Percentiles rank a stretch among this genome's conserved stretches.
phyloP scores from a whole-genome alignment of 2,329 filamentous ascomycete species.

The Beauveria medogensis region DNA sequence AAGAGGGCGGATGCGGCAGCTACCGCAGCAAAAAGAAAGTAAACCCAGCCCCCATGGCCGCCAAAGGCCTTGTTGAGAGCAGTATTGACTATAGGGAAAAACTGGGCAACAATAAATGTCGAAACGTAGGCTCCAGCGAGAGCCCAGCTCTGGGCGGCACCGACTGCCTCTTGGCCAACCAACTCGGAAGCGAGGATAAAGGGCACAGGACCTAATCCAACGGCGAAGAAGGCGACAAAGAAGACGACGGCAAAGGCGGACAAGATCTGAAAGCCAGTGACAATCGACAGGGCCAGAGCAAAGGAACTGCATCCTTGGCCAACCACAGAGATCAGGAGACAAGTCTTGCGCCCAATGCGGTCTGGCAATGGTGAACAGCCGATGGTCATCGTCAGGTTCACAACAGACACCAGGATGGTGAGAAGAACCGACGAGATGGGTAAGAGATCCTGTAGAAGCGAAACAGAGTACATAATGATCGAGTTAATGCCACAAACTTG shows the following conservation, averaged over 20 bases:
- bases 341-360: conserved; percentile 77
- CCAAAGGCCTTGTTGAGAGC: conserved; percentile 56
- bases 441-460: conserved; percentile 72
- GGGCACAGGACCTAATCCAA: conserved; percentile 86
- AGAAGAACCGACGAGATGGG: conserved; percentile 74
- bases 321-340: conserved; percentile 70
- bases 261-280: conserved; percentile 61
- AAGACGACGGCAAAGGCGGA: conserved; percentile 74
- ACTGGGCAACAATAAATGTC: conserved; percentile 88
- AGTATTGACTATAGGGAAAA: conserved; percentile 82
- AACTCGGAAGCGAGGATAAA: conserved; percentile 92
- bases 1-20: conserved; percentile 64
- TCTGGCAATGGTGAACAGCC: conserved; percentile 79
- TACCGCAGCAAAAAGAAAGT: conserved; percentile 80
- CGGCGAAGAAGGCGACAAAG: conserved; percentile 84
- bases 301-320: conserved; percentile 79
- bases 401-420: conserved; percentile 76
- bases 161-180: conserved; percentile 82
- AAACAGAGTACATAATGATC: conserved; percentile 97
- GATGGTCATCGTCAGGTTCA: conserved; percentile 79
- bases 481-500: conserved; percentile 94
- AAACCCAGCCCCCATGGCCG: conserved; percentile 66
- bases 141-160: conserved; percentile 83
- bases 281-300: conserved; percentile 72
- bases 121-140: conserved; percentile 82